Evolutionary conservation across 352 stramenopile genomes (phyloP).

Genomic region (Phytophthora melonis): DNA sequence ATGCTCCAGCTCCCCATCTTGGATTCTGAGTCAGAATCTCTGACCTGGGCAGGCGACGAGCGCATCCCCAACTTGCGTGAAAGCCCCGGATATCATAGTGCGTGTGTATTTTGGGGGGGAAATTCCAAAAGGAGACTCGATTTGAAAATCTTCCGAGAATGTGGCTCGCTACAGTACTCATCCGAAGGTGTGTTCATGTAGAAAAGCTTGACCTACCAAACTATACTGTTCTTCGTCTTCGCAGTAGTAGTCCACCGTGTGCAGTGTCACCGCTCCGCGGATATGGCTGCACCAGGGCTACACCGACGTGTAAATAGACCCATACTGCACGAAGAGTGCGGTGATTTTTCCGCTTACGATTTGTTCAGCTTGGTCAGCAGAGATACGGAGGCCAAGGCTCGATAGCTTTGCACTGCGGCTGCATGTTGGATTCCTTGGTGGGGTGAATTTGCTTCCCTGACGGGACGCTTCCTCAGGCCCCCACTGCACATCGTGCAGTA

Average conservation of each 20-base stretch:
- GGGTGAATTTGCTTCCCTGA: not conserved
- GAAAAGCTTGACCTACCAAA: no score
- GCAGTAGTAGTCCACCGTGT: no score
- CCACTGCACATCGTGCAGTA: not conserved
- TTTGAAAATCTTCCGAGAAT: no score
- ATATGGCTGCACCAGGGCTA: not conserved
- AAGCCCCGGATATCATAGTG: not conserved
- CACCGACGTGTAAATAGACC: not conserved
- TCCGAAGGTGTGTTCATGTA: no score
- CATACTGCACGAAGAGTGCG: not conserved
- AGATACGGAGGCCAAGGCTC: conserved; percentile 1
- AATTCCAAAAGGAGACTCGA: no score
- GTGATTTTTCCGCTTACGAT: not conserved
- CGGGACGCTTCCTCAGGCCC: not conserved
- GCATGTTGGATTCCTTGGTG: not conserved
- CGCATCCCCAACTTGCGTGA: not conserved
- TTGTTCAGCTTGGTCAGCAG: not conserved
- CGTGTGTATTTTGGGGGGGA: no score
- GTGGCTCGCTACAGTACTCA: no score
- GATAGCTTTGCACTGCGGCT: conserved; percentile 2
- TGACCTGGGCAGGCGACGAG: conserved; percentile 1
- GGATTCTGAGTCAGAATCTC: conserved; percentile 48
- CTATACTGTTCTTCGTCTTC: no score
- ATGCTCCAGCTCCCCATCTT: conserved; percentile 47
- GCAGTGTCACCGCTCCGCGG: not conserved